A percentile compares a stretch with the other conserved stretches of the same genome.
These are phyloP conservation scores for Trichoderma parareesei DNA, from an alignment of 495 filamentous ascomycete species.

Conservation along the genomic window DNA sequence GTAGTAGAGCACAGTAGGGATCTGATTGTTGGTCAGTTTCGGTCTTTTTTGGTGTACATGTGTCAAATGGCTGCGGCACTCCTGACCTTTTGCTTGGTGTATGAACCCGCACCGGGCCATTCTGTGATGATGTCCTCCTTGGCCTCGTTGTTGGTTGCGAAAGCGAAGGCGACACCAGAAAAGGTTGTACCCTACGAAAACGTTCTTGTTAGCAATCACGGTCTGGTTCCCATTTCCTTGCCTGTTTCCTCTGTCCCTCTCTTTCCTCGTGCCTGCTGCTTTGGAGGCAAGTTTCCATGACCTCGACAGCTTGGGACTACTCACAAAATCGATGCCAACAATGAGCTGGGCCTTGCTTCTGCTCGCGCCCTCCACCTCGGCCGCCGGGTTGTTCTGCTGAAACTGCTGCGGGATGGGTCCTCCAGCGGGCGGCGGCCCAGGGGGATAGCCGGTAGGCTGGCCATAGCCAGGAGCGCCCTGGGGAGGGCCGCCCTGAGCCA, in stretches of 20 bases:
- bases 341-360: constrained; percentile 74
- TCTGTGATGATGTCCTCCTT: constrained; percentile 75
- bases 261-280: not conserved
- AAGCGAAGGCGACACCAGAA: constrained; percentile 67
- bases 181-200: constrained; percentile 58
- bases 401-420: constrained; percentile 27
- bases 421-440: constrained; percentile 33
- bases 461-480: constrained; percentile 19
- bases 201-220: not conserved
- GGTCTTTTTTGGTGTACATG: not conserved
- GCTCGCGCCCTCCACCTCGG: constrained; percentile 81
- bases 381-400: constrained; percentile 45
- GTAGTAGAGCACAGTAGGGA: constrained; percentile 68
- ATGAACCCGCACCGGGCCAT: constrained; percentile 68
- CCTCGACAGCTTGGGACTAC: constrained; percentile 20
- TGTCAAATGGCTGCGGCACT: not conserved
- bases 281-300: not conserved
- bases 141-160: constrained; percentile 67
- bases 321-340: constrained; percentile 74
- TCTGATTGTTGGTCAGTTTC: constrained; percentile 32
- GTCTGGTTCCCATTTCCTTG: not conserved
- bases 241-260: not conserved
- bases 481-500: constrained; percentile 44
- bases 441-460: constrained; percentile 29
- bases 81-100: constrained; percentile 65